Percentiles rank a stretch among this genome's conserved stretches.
Conservation (phyloP, 2,329 filamentous ascomycete species). For the Curvularia spicifera region DNA sequence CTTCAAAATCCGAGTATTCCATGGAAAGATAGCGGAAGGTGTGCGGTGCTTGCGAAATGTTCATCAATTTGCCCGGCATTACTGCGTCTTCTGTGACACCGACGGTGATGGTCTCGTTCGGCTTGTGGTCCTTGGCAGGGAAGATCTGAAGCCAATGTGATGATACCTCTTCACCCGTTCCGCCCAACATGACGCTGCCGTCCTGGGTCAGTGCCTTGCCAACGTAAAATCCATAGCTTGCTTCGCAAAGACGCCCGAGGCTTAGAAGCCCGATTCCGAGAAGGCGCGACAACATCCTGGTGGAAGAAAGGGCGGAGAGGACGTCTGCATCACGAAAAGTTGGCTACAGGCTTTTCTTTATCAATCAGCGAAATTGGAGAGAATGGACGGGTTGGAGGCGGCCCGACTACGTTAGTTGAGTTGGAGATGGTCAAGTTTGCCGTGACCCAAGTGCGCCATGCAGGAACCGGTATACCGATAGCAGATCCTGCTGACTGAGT, state of each 20-base stretch:
- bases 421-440: conserved; percentile 5
- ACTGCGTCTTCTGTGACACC: conserved; percentile 52
- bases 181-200: conserved; percentile 54
- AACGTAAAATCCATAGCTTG: conserved; percentile 59
- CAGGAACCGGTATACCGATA: conserved; percentile 8
- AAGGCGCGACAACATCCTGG: conserved; percentile 13
- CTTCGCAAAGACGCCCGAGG: too few species aligned
- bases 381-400: not conserved
- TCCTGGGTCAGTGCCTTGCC: conserved; percentile 55
- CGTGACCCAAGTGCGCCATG: conserved; percentile 8
- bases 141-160: conserved; percentile 58
- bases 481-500: conserved; percentile 8
- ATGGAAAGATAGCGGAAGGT: conserved; percentile 48
- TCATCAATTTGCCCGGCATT: conserved; percentile 45
- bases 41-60: conserved; percentile 44
- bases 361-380: conserved; percentile 6
- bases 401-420: conserved; percentile 8
- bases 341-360: not conserved
- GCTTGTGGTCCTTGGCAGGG: conserved; percentile 49
- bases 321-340: not conserved
- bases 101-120: conserved; percentile 53
- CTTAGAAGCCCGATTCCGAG: conserved; percentile 15
- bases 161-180: conserved; percentile 58
- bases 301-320: not conserved
- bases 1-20: conserved; percentile 51